Conservation (phyloP, 139 green algal genomes). For the Micractinium conductrix region DNA sequence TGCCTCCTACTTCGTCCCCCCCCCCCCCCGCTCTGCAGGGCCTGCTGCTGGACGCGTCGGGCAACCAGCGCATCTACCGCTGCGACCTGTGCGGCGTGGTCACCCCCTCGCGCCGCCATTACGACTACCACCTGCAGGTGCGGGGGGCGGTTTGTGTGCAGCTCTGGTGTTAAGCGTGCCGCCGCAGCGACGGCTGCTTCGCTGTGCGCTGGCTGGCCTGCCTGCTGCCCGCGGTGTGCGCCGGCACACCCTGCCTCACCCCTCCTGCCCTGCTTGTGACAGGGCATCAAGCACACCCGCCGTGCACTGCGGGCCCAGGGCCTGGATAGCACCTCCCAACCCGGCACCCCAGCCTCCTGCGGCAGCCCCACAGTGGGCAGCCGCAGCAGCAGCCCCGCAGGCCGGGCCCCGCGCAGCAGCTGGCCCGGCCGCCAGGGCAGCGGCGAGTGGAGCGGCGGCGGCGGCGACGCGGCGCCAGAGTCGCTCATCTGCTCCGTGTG, state of each 20-base stretch:
- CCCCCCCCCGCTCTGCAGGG: conserved; percentile 30
- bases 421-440: neutral
- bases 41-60: conserved; percentile 10
- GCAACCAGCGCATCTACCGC: conserved; percentile 32
- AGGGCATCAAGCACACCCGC: conserved; percentile 36
- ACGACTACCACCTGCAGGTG: conserved; percentile 42
- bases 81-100: conserved; percentile 50
- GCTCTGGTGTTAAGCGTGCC: too few species aligned
- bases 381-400: neutral
- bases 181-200: too few species aligned
- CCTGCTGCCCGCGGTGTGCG: neutral
- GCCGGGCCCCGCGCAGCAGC: neutral
- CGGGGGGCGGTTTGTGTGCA: neutral
- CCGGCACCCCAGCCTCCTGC: conserved; percentile 12
- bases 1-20: too few species aligned
- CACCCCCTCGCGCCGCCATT: conserved; percentile 37
- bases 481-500: conserved; percentile 55
- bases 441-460: neutral
- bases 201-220: too few species aligned
- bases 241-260: neutral
- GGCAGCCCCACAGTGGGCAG: neutral
- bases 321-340: conserved; percentile 16
- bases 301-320: conserved; percentile 6
- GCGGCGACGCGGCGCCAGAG: neutral
- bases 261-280: neutral